Evolutionary conservation across 257 asterid genomes (phyloP), one percentile per base, ranked within the genome.

Genomic region (Gardenia jasminoides): DNA sequence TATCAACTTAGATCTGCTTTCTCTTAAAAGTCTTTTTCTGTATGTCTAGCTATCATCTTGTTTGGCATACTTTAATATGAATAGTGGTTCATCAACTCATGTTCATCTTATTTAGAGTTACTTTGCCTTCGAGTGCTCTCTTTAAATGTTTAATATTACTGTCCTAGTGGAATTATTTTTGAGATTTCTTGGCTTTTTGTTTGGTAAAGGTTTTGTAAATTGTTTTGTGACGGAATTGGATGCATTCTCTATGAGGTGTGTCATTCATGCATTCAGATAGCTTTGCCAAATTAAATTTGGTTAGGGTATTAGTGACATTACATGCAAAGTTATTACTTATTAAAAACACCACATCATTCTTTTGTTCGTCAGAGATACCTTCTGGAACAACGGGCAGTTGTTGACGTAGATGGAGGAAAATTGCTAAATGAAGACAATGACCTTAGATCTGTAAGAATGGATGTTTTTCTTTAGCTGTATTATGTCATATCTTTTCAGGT

Each of bases 401-500:
- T 86, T 83, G 97, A 95, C 86, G 86, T 72, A 86, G 98, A 93
- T 82, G 98, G 95, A 81, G 91, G 98, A 79, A 95, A 92, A 88
- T 86, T 92, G 84, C 94, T 95, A 81, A 95, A 95, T 85, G 99
- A 95, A 85, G 98, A 95, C 82, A 90, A 90, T 81, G 99, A 95
- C 85, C 76, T 93, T 70, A 89, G 99, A 92, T 80, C 97, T 82
- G 99, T 95, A 90, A 90, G 98, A 46, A 46, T 24, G 67, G 64
- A 66, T 30, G 65, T 78, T 82, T 80, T 86, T 61, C 70, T 80
- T 75, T 67, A 82, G 70, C 61, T 7, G 47, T 44, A 67, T 75
- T 70, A 61, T 77, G 19, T 33, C 7, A 17, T 54, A 52, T 78
- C 76, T 47, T 70, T 62, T 75, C 62, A 22, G 36, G 28, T 46